phyloP scores from a whole-genome alignment of 2,329 filamentous ascomycete genomes.

The Chrysoporthe deuterocubensis region DNA sequence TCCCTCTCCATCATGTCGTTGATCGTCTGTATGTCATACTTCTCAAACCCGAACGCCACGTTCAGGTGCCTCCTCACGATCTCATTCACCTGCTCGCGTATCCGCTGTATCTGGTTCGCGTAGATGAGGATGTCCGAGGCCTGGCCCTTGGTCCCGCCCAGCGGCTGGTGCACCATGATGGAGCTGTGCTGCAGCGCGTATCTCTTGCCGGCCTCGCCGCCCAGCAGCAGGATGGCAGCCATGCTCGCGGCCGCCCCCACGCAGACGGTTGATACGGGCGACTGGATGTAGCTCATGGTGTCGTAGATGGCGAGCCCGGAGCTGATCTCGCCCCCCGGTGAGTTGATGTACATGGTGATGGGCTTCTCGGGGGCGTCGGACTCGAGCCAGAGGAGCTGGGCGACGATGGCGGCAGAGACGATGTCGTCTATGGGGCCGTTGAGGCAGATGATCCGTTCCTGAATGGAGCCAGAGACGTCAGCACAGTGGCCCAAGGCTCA shows the following conservation, averaged over 20 bases:
- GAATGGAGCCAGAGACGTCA: slow-evolving; percentile 24
- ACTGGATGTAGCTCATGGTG: slow-evolving; percentile 96
- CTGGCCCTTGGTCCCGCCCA: slow-evolving; percentile 70
- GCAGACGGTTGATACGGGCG: slow-evolving; percentile 92
- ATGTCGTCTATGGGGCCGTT: slow-evolving; percentile 91
- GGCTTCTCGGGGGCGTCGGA: slow-evolving; percentile 93
- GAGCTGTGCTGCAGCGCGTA: slow-evolving; percentile 91
- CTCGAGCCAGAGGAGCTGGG: slow-evolving; percentile 96
- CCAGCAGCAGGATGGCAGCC: slow-evolving; percentile 86
- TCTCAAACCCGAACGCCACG: slow-evolving; percentile 72
- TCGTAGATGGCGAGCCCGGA: slow-evolving; percentile 93
- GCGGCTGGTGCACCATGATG: slow-evolving; percentile 97
- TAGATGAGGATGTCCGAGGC: slow-evolving; percentile 91
- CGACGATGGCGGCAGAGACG: slow-evolving; percentile 90
- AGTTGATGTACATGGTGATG: slow-evolving; percentile 98
- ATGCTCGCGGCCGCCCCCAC: slow-evolving; percentile 94
- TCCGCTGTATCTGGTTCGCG: slow-evolving; percentile 91
- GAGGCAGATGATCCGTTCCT: slow-evolving; percentile 93
- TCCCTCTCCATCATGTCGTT: slow-evolving; percentile 97
- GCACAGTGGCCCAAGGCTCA: slow-evolving; percentile 24
- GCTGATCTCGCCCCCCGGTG: slow-evolving; percentile 88
- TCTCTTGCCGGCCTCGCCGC: slow-evolving; percentile 81
- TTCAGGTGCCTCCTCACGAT: slow-evolving; percentile 91
- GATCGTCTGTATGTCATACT: slow-evolving; percentile 79
- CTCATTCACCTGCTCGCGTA: slow-evolving; percentile 82